Evolutionary conservation across 2,329 filamentous ascomycete genomes (phyloP).

Genomic region (Fonsecaea nubica): DNA sequence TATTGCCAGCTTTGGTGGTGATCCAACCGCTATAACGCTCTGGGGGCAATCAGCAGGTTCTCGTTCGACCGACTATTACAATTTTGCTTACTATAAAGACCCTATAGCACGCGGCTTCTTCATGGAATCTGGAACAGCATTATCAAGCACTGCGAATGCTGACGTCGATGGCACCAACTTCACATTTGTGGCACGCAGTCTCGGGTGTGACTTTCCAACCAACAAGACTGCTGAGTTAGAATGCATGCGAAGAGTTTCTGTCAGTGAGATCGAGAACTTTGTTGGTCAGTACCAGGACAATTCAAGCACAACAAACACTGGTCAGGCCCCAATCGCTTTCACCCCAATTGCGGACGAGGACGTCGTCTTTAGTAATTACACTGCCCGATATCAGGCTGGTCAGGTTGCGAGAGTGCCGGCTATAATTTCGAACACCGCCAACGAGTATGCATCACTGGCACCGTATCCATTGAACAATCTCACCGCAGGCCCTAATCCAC

Average conservation of each 20-base stretch:
- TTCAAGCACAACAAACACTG: slow-evolving; percentile 12
- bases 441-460: slow-evolving; percentile 14
- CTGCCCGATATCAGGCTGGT: slow-evolving; percentile 32
- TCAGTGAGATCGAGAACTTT: slow-evolving; percentile 41
- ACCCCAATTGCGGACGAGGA: slow-evolving; percentile 40
- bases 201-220: slow-evolving; percentile 41
- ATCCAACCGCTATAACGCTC: slow-evolving; percentile 53
- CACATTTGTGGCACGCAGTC: slow-evolving; percentile 42
- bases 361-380: slow-evolving; percentile 43
- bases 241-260: slow-evolving; percentile 43
- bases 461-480: slow-evolving; percentile 14
- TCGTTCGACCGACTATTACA: slow-evolving; percentile 27
- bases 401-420: slow-evolving; percentile 35
- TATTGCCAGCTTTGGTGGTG: slow-evolving; percentile 60
- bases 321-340: slow-evolving; percentile 35
- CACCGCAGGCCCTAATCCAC: slow-evolving; percentile 10
- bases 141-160: slow-evolving; percentile 20
- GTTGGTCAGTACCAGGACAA: slow-evolving; percentile 40
- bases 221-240: slow-evolving; percentile 40
- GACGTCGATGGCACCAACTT: slow-evolving; percentile 41
- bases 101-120: slow-evolving; percentile 36
- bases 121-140: slow-evolving; percentile 16
- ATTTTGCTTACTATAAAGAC: slow-evolving; percentile 40
- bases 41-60: slow-evolving; percentile 56
- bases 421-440: slow-evolving; percentile 26